These are phyloP conservation scores for Mortierella sp. DNA, from an alignment of 371 early-diverging fungal genomes.

Conservation along the genomic window DNA sequence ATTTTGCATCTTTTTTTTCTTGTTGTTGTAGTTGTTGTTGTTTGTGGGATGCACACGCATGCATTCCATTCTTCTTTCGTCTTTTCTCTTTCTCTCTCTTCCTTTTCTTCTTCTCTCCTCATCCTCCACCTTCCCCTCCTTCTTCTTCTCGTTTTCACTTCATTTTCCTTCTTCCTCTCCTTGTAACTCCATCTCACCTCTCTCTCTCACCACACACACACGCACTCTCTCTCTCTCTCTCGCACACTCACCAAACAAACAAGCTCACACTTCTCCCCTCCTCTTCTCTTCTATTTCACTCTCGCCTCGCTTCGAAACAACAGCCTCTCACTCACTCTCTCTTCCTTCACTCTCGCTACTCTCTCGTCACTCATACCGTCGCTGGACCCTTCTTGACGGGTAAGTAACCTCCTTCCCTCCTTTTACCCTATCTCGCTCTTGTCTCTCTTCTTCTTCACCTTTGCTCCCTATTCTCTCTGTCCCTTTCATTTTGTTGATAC, in stretches of 20 bases:
- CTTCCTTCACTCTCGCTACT: neutral
- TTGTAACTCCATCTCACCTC: too few relatives aligned
- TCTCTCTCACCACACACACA: too few relatives aligned
- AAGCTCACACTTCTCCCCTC: neutral
- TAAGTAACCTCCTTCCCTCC: too few relatives aligned
- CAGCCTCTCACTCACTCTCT: too few relatives aligned
- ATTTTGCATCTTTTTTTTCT: too few relatives aligned
- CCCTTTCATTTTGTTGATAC: neutral
- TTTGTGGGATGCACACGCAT: neutral
- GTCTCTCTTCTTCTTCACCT: neutral
- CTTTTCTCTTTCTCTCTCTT: neutral
- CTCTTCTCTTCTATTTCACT: neutral
- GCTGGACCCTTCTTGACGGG: too few relatives aligned
- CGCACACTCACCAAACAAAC: neutral
- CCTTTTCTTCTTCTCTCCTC: neutral
- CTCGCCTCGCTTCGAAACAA: neutral
- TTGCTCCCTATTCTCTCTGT: neutral
- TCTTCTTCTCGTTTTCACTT: neutral
- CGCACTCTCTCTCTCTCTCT: neutral
- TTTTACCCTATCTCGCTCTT: neutral
- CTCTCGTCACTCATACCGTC: neutral
- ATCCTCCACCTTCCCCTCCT: neutral
- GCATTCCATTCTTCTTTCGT: too few relatives aligned
- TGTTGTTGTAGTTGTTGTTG: neutral
- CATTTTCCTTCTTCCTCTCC: neutral